phyloP scores from a whole-genome alignment of 2,329 filamentous ascomycete genomes.

The Beauveria sp. region DNA sequence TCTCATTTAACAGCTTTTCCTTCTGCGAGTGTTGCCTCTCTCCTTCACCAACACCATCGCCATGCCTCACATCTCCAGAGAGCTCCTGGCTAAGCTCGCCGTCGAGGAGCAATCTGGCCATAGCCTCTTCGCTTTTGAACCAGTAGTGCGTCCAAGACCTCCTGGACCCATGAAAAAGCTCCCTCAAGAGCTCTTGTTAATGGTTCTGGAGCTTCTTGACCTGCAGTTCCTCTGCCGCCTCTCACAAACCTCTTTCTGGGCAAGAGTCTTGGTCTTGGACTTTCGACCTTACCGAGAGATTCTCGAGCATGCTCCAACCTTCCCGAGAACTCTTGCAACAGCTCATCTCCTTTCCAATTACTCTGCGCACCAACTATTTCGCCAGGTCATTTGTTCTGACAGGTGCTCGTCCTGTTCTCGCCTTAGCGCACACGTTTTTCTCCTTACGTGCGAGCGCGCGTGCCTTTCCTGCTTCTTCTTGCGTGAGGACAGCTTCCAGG shows the following conservation, averaged over 20 bases:
- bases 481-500: neutral
- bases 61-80: neutral
- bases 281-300: neutral
- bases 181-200: neutral
- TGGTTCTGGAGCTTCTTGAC: neutral
- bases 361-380: neutral
- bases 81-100: neutral
- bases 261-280: neutral
- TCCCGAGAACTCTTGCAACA: neutral
- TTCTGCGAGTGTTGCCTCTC: neutral
- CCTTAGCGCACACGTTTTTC: neutral
- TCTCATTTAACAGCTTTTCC: neutral
- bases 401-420: neutral
- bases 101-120: neutral
- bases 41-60: neutral
- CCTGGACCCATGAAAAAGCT: neutral
- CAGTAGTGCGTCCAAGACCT: too few relatives aligned
- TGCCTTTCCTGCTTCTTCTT: neutral
- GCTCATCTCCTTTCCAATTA: neutral
- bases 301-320: neutral
- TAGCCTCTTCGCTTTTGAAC: neutral
- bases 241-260: neutral
- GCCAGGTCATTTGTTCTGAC: neutral
- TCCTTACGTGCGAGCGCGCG: neutral
- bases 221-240: neutral